phyloP scores from a whole-genome alignment of 2,329 filamentous ascomycete genomes.

The Fusarium siculi region DNA sequence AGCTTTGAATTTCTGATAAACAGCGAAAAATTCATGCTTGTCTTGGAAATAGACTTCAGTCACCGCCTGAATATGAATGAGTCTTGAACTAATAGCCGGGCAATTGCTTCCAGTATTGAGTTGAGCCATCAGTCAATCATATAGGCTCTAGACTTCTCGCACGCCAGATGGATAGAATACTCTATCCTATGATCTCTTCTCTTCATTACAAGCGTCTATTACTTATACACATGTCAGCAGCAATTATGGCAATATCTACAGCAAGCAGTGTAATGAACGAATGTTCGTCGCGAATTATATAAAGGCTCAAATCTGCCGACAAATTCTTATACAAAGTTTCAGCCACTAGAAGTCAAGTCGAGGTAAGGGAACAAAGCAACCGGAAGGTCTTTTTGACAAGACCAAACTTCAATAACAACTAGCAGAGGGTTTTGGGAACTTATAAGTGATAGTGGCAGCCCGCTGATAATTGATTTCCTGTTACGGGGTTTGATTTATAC shows the following conservation, averaged over 20 bases:
- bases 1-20: background rate
- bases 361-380: conserved; percentile 5
- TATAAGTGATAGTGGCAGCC: background rate
- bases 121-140: background rate
- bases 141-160: background rate
- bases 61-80: background rate
- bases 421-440: background rate
- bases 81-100: background rate
- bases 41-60: background rate
- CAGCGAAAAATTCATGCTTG: background rate
- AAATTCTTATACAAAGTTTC: conserved; percentile 4
- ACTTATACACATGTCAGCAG: background rate
- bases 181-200: background rate
- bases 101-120: background rate
- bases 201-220: background rate
- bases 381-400: background rate
- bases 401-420: conserved; percentile 6
- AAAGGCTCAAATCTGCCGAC: background rate
- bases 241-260: background rate
- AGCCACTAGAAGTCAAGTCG: conserved; percentile 19
- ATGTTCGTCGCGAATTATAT: background rate
- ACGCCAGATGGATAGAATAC: background rate
- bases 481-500: background rate
- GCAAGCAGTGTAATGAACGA: background rate
- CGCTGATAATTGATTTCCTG: background rate